Conservation (phyloP, 2,329 filamentous ascomycete species). For the Stachybotrys chartarum region DNA sequence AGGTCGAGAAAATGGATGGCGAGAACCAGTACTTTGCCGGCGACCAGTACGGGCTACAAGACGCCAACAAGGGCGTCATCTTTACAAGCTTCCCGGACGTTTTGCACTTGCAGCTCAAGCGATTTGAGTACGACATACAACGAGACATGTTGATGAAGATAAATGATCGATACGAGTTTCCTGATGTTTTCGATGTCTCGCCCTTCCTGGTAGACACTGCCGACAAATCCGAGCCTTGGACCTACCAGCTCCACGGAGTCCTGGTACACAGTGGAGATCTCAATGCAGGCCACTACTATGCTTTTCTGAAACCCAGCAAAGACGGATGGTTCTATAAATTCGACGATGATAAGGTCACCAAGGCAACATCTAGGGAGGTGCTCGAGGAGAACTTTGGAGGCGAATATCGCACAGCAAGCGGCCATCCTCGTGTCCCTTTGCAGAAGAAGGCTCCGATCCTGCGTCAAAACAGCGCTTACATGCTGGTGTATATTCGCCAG, state of each 20-base stretch:
- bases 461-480: constrained; percentile 83
- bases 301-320: constrained; percentile 88
- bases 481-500: constrained; percentile 96
- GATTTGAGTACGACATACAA: constrained; percentile 96
- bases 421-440: constrained; percentile 35
- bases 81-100: constrained; percentile 94
- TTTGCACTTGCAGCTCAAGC: constrained; percentile 88
- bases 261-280: constrained; percentile 94
- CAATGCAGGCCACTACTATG: constrained; percentile 97
- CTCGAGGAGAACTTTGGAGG: constrained; percentile 96
- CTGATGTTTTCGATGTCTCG: constrained; percentile 73
- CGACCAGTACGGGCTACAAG: constrained; percentile 84
- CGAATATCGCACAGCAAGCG: constrained; percentile 56
- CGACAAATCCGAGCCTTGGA: constrained; percentile 81
- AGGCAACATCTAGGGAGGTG: constrained; percentile 82
- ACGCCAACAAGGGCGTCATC: constrained; percentile 96
- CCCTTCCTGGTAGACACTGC: constrained; percentile 83
- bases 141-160: constrained; percentile 99
- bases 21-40: constrained; percentile 98
- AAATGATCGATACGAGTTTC: constrained; percentile 87
- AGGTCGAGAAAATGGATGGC: constrained; percentile 93
- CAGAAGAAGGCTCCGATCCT: constrained; percentile 53
- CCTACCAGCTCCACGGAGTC: constrained; percentile 90
- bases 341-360: constrained; percentile 95
- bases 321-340: constrained; percentile 95